phyloP scores from a whole-genome alignment of 1,139 yeast species.

The Nakaseomyces sp. region DNA sequence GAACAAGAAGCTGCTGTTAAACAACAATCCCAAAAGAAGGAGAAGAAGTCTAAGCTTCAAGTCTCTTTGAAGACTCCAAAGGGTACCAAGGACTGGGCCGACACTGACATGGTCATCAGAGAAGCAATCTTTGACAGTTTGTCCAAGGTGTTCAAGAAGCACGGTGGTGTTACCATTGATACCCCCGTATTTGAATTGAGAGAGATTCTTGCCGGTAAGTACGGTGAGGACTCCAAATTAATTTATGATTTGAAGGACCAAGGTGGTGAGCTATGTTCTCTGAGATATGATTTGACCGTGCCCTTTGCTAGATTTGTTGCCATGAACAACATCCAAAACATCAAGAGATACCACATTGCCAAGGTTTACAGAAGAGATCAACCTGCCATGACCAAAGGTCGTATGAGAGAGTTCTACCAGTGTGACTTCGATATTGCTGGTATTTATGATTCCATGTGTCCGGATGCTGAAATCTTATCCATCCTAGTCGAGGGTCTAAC shows the following conservation, averaged over 20 bases:
- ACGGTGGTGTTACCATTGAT: conserved; percentile 96
- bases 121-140: conserved; percentile 73
- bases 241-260: conserved; percentile 95
- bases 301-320: conserved; percentile 97
- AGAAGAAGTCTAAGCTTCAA: conserved; percentile 36
- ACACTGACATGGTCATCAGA: conserved; percentile 90
- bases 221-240: conserved; percentile 95
- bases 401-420: conserved; percentile 98
- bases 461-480: conserved; percentile 83
- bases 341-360: conserved; percentile 93
- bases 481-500: conserved; percentile 77
- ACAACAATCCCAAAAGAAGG: conserved; percentile 11
- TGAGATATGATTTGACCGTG: conserved; percentile 92
- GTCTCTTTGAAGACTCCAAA: conserved; percentile 88
- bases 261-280: conserved; percentile 93
- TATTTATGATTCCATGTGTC: conserved; percentile 82
- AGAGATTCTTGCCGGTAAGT: conserved; percentile 91
- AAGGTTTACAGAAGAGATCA: conserved; percentile 97
- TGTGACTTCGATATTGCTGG: conserved; percentile 98
- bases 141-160: conserved; percentile 73
- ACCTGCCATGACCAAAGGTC: conserved; percentile 98
- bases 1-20: conserved; percentile 5
- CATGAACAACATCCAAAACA: conserved; percentile 78
- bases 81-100: conserved; percentile 98
- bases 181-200: conserved; percentile 95